A percentile compares a stretch with the other conserved stretches of the same genome.
Conservation (phyloP, 148 eudicot species). For the Rhododendron kiyosumense region DNA sequence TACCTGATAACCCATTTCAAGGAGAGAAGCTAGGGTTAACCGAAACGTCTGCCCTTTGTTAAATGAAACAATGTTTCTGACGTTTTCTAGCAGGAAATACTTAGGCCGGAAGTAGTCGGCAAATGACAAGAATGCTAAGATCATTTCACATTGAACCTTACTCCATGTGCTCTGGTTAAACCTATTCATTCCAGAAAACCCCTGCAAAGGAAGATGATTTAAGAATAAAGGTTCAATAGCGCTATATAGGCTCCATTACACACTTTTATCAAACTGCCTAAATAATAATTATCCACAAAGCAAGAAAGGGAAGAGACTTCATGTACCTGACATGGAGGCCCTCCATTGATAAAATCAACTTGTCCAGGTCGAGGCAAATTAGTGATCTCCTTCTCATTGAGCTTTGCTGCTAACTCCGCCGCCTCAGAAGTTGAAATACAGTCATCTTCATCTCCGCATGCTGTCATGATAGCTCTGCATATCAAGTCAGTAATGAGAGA, state of each 20-base stretch:
- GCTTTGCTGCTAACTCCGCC: constrained; percentile 58
- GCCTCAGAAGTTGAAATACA: constrained; percentile 88
- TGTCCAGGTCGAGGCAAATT: constrained; percentile 80
- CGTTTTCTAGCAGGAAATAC: constrained; percentile 62
- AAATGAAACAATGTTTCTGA: constrained; percentile 63
- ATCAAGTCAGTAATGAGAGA: not conserved
- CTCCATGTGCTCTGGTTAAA: constrained; percentile 73
- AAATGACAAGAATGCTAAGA: constrained; percentile 63
- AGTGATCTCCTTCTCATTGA: constrained; percentile 46
- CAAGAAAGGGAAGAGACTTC: not conserved
- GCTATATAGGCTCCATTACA: not conserved
- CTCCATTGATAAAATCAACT: constrained; percentile 97
- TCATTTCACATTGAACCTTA: constrained; percentile 78
- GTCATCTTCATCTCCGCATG: constrained; percentile 72
- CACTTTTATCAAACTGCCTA: not conserved
- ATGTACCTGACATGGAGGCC: constrained; percentile 95
- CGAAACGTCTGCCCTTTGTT: constrained; percentile 82
- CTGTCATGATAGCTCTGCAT: constrained; percentile 72
- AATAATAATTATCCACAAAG: not conserved
- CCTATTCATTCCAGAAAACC: constrained; percentile 78
- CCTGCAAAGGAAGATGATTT: constrained; percentile 31
- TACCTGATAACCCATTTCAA: constrained; percentile 80
- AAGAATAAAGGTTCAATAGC: not conserved
- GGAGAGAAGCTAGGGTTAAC: constrained; percentile 56
- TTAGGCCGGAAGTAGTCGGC: constrained; percentile 71